Percentiles rank a stretch among this genome's conserved stretches.
Evolutionary conservation across 768 basidiomycete genomes (phyloP).

Genomic region (Termitomyces sp.): DNA sequence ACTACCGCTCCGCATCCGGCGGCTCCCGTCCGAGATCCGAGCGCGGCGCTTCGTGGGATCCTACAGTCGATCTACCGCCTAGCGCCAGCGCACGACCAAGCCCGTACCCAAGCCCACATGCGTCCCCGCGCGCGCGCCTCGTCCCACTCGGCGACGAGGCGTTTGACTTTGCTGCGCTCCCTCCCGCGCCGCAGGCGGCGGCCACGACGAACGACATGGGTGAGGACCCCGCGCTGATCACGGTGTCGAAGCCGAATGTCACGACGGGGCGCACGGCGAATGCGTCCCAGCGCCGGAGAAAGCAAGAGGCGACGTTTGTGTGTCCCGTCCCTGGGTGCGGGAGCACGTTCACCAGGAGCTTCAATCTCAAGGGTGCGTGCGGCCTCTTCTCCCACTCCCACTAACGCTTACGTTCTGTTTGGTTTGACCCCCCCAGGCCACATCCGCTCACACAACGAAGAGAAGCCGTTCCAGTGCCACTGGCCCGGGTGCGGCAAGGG

Average conservation of each 20-base stretch:
- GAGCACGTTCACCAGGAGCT: conserved; percentile 87
- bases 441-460: conserved; percentile 90
- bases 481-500: conserved; percentile 95
- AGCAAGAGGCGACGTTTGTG: conserved; percentile 82
- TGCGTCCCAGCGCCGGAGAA: conserved; percentile 80
- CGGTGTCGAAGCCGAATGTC: conserved; percentile 65
- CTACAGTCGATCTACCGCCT: conserved; percentile 15
- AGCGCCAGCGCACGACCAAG: conserved; percentile 33
- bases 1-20: conserved; percentile 21
- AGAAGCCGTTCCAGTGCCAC: conserved; percentile 91
- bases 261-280: conserved; percentile 88
- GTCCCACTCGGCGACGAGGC: conserved; percentile 26
- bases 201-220: too few relatives aligned
- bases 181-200: conserved; percentile 6
- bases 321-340: conserved; percentile 83
- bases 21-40: conserved; percentile 30
- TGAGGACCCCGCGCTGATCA: too few relatives aligned
- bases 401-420: too few relatives aligned
- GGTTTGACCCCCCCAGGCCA: too few relatives aligned
- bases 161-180: conserved; percentile 17
- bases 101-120: conserved; percentile 67
- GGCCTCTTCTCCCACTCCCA: too few relatives aligned
- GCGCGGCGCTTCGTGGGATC: conserved; percentile 27
- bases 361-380: conserved; percentile 80
- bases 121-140: conserved; percentile 52